Evolutionary conservation across 306 rosid genomes (phyloP).

Genomic region (Rosa persica): DNA sequence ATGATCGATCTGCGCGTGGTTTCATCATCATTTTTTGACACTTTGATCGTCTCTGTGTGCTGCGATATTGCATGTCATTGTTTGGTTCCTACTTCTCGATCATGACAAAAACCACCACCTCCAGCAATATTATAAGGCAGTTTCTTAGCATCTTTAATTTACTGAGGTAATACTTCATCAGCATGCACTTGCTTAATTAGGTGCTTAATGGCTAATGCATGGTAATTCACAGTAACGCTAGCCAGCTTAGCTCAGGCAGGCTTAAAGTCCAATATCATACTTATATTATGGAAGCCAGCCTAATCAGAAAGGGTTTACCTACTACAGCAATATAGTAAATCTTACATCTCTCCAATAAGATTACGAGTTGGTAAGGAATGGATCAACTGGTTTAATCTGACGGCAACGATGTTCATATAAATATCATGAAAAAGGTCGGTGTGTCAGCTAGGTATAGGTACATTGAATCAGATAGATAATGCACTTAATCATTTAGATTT

Average conservation of each 20-base stretch:
- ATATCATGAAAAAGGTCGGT: background rate
- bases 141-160: background rate
- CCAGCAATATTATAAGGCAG: background rate
- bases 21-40: background rate
- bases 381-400: background rate
- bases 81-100: background rate
- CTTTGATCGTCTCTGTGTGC: background rate
- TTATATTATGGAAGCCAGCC: background rate
- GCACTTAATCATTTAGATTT: background rate
- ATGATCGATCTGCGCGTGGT: background rate
- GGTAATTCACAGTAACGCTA: background rate
- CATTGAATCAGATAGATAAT: background rate
- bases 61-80: background rate
- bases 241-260: background rate
- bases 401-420: background rate
- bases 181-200: background rate
- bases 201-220: background rate
- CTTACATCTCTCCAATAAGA: background rate
- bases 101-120: background rate
- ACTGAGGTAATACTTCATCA: background rate
- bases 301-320: background rate
- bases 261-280: background rate
- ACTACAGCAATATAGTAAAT: background rate
- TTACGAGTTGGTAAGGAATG: background rate
- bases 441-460: background rate